Evolutionary conservation across 225 moss, liverwort and hornwort genomes (phyloP).

Genomic region (Ulota crispa): DNA sequence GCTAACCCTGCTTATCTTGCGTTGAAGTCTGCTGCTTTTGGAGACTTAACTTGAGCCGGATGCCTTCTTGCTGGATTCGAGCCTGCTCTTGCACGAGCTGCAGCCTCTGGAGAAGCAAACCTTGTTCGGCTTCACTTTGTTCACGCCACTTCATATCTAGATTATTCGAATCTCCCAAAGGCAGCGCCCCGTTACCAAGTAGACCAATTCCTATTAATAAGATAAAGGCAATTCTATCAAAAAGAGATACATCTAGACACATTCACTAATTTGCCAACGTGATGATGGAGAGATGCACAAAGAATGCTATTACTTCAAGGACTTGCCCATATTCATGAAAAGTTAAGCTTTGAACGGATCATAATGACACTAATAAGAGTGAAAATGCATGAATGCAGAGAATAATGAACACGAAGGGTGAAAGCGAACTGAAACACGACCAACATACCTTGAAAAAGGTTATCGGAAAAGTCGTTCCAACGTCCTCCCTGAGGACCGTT

Average conservation of each 20-base stretch:
- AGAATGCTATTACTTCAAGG: not conserved
- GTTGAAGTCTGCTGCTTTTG: conserved; percentile 37
- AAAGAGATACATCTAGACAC: not conserved
- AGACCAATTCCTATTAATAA: conserved; percentile 28
- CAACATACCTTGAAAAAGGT: conserved; percentile 40
- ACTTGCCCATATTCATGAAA: not conserved
- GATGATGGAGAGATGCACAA: not conserved
- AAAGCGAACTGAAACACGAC: not conserved
- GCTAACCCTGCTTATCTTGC: conserved; percentile 17
- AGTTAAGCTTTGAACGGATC: not conserved
- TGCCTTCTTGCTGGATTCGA: conserved; percentile 55
- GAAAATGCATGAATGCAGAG: not conserved
- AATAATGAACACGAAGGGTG: not conserved
- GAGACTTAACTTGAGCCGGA: conserved; percentile 34
- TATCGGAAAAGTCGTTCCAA: conserved; percentile 32
- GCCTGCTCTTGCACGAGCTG: conserved; percentile 61
- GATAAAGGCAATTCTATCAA: conserved; percentile 9
- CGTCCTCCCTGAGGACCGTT: conserved; percentile 22
- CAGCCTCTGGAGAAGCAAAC: conserved; percentile 49
- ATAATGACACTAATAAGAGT: conserved; percentile 1
- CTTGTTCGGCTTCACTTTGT: conserved; percentile 51
- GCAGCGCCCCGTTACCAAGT: conserved; percentile 21
- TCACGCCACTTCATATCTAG: conserved; percentile 46
- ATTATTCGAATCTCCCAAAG: conserved; percentile 25
- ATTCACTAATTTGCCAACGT: not conserved